These are phyloP conservation scores for Picea engelmannii DNA, from an alignment of 83 land plant genomes.

Conservation along the genomic window DNA sequence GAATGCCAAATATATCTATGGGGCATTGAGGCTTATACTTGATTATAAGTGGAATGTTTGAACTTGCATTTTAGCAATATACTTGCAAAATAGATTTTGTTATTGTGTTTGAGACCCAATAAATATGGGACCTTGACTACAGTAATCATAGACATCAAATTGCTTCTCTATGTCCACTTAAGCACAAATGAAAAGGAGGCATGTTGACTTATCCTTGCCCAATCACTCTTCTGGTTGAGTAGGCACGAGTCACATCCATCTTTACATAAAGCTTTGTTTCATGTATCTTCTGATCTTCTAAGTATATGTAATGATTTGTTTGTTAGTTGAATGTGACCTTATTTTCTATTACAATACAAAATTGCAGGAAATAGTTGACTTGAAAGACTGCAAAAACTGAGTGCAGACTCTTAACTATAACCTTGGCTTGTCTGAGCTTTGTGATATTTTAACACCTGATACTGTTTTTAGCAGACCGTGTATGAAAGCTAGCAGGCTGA, in stretches of 20 bases:
- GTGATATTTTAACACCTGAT: too few relatives aligned
- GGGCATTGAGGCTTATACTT: not conserved
- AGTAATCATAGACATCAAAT: not conserved
- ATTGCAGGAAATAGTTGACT: too few relatives aligned
- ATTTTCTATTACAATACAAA: too few relatives aligned
- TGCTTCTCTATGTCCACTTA: not conserved
- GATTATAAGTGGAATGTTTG: not conserved
- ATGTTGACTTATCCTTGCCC: not conserved
- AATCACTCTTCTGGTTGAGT: not conserved
- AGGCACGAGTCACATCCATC: not conserved
- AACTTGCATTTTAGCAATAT: not conserved
- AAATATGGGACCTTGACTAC: not conserved
- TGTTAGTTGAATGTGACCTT: not conserved
- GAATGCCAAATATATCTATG: not conserved
- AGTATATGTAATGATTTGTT: not conserved
- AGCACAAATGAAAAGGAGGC: not conserved
- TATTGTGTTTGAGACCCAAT: not conserved
- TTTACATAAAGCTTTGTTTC: not conserved
- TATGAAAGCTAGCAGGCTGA: too few relatives aligned
- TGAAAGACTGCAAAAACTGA: too few relatives aligned
- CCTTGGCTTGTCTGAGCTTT: too few relatives aligned
- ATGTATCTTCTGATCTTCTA: not conserved
- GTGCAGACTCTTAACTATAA: too few relatives aligned
- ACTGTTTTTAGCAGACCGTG: too few relatives aligned
- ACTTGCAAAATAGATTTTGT: not conserved